These are phyloP conservation scores for Moricandia arvensis DNA, from an alignment of 345 rosid genomes.

Conservation along the genomic window DNA sequence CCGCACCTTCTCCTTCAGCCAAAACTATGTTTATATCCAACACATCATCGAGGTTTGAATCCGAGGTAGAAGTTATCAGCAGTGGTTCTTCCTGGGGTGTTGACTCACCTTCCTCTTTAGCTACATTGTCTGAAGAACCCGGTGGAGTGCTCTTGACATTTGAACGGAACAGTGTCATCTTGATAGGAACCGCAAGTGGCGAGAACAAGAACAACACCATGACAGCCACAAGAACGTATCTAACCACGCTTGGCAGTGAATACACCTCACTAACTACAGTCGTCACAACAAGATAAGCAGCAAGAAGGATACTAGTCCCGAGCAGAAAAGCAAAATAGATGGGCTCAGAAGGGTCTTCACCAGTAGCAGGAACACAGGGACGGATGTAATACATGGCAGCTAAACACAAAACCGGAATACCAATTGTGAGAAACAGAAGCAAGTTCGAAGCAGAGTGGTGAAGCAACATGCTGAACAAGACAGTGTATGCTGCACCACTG, in stretches of 20 bases:
- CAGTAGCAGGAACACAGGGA: slow-evolving; percentile 79
- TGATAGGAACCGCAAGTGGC: slow-evolving; percentile 86
- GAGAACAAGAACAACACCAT: slow-evolving; percentile 65
- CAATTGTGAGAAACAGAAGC: slow-evolving; percentile 63
- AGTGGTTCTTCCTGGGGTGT: slow-evolving; percentile 47
- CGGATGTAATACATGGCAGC: slow-evolving; percentile 70
- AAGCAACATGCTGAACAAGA: slow-evolving; percentile 61
- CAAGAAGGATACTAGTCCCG: slow-evolving; percentile 63
- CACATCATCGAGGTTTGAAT: slow-evolving; percentile 50
- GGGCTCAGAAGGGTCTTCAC: slow-evolving; percentile 85
- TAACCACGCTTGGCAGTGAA: slow-evolving; percentile 42
- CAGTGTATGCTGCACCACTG: slow-evolving; percentile 77
- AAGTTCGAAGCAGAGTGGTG: slow-evolving; percentile 56
- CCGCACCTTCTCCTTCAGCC: slow-evolving; percentile 81
- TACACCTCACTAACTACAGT: slow-evolving; percentile 53
- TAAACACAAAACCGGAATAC: slow-evolving; percentile 71
- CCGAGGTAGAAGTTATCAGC: slow-evolving; percentile 67
- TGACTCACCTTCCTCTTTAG: slow-evolving; percentile 42
- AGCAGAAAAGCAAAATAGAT: slow-evolving; percentile 70
- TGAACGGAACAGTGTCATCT: slow-evolving; percentile 86
- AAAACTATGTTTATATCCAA: slow-evolving; percentile 55
- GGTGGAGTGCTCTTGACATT: slow-evolving; percentile 31
- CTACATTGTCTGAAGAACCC: slow-evolving; percentile 51
- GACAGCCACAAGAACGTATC: slow-evolving; percentile 54
- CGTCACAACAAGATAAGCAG: slow-evolving; percentile 58